These are phyloP conservation scores for Gyromitra esculenta DNA, from an alignment of 2,329 filamentous ascomycete genomes.

Conservation along the genomic window DNA sequence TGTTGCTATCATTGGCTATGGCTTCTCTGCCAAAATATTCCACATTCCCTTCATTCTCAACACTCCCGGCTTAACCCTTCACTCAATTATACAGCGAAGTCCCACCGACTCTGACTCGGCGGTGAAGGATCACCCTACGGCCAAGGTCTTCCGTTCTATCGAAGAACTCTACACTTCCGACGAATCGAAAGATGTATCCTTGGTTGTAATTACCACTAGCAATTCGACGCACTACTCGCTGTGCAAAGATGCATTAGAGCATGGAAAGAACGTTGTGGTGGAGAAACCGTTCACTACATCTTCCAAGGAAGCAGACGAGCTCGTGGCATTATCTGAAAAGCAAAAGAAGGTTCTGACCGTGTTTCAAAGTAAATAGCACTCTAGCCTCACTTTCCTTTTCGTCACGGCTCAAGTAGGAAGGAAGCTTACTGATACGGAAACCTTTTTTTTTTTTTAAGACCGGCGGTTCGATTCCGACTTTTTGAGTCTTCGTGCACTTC, in stretches of 20 bases:
- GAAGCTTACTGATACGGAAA: slow-evolving; percentile 23
- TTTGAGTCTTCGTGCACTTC: slow-evolving; percentile 58
- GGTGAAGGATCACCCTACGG: slow-evolving; percentile 64
- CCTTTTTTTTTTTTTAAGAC: slow-evolving; percentile 51
- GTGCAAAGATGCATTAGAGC: slow-evolving; percentile 59
- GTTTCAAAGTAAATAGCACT: slow-evolving; percentile 59
- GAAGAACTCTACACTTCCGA: slow-evolving; percentile 60
- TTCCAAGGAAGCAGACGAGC: slow-evolving; percentile 59
- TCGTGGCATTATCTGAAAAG: slow-evolving; percentile 59
- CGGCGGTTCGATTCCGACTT: slow-evolving; percentile 61
- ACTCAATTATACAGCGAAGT: slow-evolving; percentile 65
- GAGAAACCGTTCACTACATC: slow-evolving; percentile 61
- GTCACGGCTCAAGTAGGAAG: background rate
- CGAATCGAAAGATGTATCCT: slow-evolving; percentile 57
- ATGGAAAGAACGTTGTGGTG: slow-evolving; percentile 61
- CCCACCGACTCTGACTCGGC: slow-evolving; percentile 62
- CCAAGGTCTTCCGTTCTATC: slow-evolving; percentile 59
- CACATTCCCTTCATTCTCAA: slow-evolving; percentile 66
- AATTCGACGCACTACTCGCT: slow-evolving; percentile 59
- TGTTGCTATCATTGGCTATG: slow-evolving; percentile 66
- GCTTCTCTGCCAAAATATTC: slow-evolving; percentile 64
- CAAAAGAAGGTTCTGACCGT: slow-evolving; percentile 59
- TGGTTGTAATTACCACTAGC: slow-evolving; percentile 60
- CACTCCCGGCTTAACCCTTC: slow-evolving; percentile 63
- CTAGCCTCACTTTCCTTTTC: slow-evolving; percentile 10